phyloP scores from a whole-genome alignment of 768 basidiomycete genomes.

The Tylopilus vinaceipallidus region DNA sequence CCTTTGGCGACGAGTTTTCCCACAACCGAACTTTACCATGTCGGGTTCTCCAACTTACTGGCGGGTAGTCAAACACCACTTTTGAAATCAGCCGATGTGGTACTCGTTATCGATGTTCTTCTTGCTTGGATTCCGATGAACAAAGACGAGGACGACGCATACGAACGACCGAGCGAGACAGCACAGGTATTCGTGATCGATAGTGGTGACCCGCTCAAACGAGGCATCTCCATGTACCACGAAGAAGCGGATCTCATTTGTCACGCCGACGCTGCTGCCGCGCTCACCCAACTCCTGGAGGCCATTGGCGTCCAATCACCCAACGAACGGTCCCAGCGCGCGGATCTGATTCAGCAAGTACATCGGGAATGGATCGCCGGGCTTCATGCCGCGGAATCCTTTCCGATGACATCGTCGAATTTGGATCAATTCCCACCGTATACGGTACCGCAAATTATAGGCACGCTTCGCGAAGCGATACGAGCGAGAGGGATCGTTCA shows the following conservation, averaged over 20 bases:
- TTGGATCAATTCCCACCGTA: slow-evolving; percentile 19
- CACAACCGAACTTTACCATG: slow-evolving; percentile 51
- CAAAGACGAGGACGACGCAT: slow-evolving; percentile 32
- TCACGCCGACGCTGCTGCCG: slow-evolving; percentile 53
- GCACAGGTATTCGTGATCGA: slow-evolving; percentile 62
- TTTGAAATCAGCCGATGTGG: slow-evolving; percentile 55
- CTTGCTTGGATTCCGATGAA: slow-evolving; percentile 62
- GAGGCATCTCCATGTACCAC: slow-evolving; percentile 45
- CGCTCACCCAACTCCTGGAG: slow-evolving; percentile 46
- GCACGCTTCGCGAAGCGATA: slow-evolving; percentile 44
- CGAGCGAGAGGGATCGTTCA: slow-evolving; percentile 33
- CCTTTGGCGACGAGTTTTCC: slow-evolving; percentile 54
- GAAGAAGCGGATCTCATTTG: slow-evolving; percentile 55
- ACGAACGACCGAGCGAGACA: slow-evolving; percentile 35
- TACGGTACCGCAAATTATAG: slow-evolving; percentile 47
- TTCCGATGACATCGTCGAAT: slow-evolving; percentile 18
- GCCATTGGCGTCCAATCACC: slow-evolving; percentile 7
- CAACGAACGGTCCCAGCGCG: slow-evolving; percentile 12
- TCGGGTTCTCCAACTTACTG: slow-evolving; percentile 51
- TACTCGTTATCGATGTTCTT: slow-evolving; percentile 64
- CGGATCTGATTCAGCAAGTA: slow-evolving; percentile 18
- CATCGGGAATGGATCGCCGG: slow-evolving; percentile 27
- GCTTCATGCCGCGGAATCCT: slow-evolving; percentile 34
- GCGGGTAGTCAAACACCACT: slow-evolving; percentile 44
- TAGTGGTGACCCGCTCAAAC: slow-evolving; percentile 61